Evolutionary conservation across 1,139 yeast species (phyloP).

Genomic region (Candida tropicalis): DNA sequence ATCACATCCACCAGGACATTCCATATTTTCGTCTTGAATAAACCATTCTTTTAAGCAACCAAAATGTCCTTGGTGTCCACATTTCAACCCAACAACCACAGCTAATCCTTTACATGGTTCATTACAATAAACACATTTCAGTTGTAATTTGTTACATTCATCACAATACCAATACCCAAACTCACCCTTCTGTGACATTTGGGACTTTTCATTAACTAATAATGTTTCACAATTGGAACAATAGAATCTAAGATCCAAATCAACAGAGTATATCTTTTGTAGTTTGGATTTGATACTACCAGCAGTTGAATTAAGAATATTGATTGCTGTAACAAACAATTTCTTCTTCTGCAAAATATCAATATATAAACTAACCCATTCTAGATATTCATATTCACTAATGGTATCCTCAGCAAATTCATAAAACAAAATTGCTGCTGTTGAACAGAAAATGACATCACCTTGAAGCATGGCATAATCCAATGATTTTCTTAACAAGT

Average conservation of each 20-base stretch:
- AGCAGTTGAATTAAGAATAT: slow-evolving; percentile 54
- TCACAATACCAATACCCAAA: slow-evolving; percentile 89
- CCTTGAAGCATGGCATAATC: slow-evolving; percentile 65
- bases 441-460: slow-evolving; percentile 63
- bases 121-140: slow-evolving; percentile 78
- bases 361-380: slow-evolving; percentile 61
- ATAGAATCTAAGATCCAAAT: slow-evolving; percentile 56
- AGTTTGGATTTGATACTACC: slow-evolving; percentile 38
- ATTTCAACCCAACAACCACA: slow-evolving; percentile 61
- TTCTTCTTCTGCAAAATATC: slow-evolving; percentile 55
- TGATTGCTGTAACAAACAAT: slow-evolving; percentile 60
- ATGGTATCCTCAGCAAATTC: slow-evolving; percentile 25
- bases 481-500: slow-evolving; percentile 44
- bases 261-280: slow-evolving; percentile 49
- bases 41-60: slow-evolving; percentile 83
- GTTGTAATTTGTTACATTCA: slow-evolving; percentile 60
- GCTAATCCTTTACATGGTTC: slow-evolving; percentile 77
- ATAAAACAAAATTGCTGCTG: slow-evolving; percentile 60
- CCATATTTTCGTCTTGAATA: slow-evolving; percentile 58
- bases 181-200: slow-evolving; percentile 31
- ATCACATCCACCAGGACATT: slow-evolving; percentile 82
- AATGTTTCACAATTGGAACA: slow-evolving; percentile 71
- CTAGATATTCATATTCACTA: slow-evolving; percentile 31
- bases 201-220: slow-evolving; percentile 64
- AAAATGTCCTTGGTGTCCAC: slow-evolving; percentile 91